Evolutionary conservation across 345 rosid genomes (phyloP), one percentile per base, ranked within the genome.

Genomic region (Eucalyptus tenuipes): DNA sequence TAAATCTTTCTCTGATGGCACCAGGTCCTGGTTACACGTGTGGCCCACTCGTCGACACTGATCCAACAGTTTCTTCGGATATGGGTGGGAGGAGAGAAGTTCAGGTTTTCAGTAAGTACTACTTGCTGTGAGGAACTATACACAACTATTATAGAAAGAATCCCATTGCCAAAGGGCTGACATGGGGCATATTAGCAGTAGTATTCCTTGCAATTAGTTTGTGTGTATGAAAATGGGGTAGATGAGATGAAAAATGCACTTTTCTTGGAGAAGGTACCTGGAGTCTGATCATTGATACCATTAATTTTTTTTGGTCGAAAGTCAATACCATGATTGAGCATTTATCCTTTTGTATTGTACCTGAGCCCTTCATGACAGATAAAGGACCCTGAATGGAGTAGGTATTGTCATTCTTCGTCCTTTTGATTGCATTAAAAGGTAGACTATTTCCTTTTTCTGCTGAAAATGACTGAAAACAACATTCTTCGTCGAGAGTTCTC

Each of bases 11-110:
- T 17, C 86, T 95, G 49, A 18, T 88, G 90, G 96, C 92, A 15
- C 95, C 95, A 44, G 94, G 94, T 49, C 94, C 93, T 14, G 94
- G 96, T 55, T 95, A 94, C 89, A 94, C 92, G 17, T 95, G 96
- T 87, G 90, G 93, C 88, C 89, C 88, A 16, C 86, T 94, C 49
- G 29, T 81, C 80, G 95, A 92, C 40, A 53, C 92, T 3, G 88
- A 90, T 66, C 96, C 95, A 3, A 91, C 94, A 0, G 89, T 91
- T 59, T 93, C 89, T 86, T 89, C 87, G 1, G 94, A 91, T 79
- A 55, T 91, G 29, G 96, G 94, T 9, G 97, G 95, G 31, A 90
- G 90, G 91, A 93, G 96, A 89, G 85, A 89, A 82, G 91, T 93
- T 86, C 96, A 93, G 89, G 95, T 91, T 90, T 91, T 87, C 88